A percentile compares a stretch with the other conserved stretches of the same genome.
These are phyloP conservation scores for Bolboschoenoplectus hybrid DNA, from an alignment of 202 grass and related monocot genomes.

Conservation along the genomic window DNA sequence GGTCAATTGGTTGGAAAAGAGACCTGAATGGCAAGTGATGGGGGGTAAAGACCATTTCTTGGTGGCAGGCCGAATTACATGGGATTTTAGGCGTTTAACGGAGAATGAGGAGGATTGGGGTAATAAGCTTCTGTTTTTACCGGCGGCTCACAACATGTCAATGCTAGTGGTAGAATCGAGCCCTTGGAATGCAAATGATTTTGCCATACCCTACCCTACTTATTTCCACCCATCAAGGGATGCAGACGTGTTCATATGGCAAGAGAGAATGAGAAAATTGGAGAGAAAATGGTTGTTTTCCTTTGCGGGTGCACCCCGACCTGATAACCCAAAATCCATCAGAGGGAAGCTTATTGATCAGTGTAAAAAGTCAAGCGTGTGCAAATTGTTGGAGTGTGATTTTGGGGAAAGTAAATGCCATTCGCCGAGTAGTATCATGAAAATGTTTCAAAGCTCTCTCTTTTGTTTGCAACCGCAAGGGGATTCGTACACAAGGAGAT, in stretches of 20 bases:
- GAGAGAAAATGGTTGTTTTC: slow-evolving; percentile 88
- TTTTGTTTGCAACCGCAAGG: slow-evolving; percentile 97
- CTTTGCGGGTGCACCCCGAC: slow-evolving; percentile 89
- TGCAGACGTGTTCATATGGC: slow-evolving; percentile 80
- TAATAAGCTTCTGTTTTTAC: slow-evolving; percentile 87
- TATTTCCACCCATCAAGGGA: slow-evolving; percentile 93
- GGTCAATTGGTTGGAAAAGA: slow-evolving; percentile 80
- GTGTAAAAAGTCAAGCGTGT: slow-evolving; percentile 73
- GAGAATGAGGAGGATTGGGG: slow-evolving; percentile 81
- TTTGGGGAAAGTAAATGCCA: slow-evolving; percentile 96
- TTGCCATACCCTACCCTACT: slow-evolving; percentile 84
- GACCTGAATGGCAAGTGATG: slow-evolving; percentile 91
- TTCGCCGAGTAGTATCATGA: slow-evolving; percentile 85
- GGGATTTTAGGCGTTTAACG: slow-evolving; percentile 95
- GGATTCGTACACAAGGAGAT: slow-evolving; percentile 95
- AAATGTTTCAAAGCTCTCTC: slow-evolving; percentile 95
- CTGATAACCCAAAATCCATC: slow-evolving; percentile 82
- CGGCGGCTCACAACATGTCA: slow-evolving; percentile 88
- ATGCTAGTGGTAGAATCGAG: slow-evolving; percentile 98
- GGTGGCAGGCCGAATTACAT: slow-evolving; percentile 87
- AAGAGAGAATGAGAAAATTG: slow-evolving; percentile 88
- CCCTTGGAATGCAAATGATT: slow-evolving; percentile 95
- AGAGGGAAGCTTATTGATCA: slow-evolving; percentile 86
- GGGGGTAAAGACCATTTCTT: slow-evolving; percentile 92
- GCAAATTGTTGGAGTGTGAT: slow-evolving; percentile 90